These are phyloP conservation scores for Cymbidium sinense DNA, from an alignment of 106 monocot genomes.

Conservation along the genomic window DNA sequence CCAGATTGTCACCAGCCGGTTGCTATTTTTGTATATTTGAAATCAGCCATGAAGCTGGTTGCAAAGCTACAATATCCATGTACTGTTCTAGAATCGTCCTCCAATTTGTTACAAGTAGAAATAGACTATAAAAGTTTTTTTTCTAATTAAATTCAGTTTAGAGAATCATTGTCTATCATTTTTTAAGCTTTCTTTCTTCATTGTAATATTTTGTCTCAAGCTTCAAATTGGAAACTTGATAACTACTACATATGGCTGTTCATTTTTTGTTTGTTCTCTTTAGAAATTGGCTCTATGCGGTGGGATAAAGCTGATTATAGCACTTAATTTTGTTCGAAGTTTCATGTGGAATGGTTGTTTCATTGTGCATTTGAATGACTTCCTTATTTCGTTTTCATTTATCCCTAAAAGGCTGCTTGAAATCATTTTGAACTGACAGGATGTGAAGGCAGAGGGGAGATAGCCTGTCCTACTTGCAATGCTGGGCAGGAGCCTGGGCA, in stretches of 20 bases:
- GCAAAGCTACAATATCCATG: too few relatives aligned
- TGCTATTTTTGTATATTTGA: too few relatives aligned
- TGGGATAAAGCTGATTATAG: background rate
- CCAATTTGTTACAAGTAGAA: too few relatives aligned
- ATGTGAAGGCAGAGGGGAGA: conserved; percentile 59
- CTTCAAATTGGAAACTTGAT: background rate
- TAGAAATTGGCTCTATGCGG: background rate
- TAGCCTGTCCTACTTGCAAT: conserved; percentile 65
- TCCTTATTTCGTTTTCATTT: background rate
- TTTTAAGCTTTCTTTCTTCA: background rate
- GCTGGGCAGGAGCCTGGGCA: conserved; percentile 45
- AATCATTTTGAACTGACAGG: conserved; percentile 24
- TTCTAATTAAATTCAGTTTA: background rate
- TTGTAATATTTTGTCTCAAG: background rate
- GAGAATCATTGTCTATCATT: background rate
- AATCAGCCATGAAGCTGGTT: too few relatives aligned
- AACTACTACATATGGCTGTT: background rate
- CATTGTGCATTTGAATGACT: background rate
- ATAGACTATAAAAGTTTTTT: too few relatives aligned
- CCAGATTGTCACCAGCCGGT: too few relatives aligned
- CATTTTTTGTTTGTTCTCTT: background rate
- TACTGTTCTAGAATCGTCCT: too few relatives aligned
- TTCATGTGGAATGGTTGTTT: background rate
- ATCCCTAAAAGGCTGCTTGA: background rate
- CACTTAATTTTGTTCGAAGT: background rate